These are phyloP conservation scores for Strobilomyces confusus DNA, from an alignment of 768 basidiomycete species.

Conservation along the genomic window DNA sequence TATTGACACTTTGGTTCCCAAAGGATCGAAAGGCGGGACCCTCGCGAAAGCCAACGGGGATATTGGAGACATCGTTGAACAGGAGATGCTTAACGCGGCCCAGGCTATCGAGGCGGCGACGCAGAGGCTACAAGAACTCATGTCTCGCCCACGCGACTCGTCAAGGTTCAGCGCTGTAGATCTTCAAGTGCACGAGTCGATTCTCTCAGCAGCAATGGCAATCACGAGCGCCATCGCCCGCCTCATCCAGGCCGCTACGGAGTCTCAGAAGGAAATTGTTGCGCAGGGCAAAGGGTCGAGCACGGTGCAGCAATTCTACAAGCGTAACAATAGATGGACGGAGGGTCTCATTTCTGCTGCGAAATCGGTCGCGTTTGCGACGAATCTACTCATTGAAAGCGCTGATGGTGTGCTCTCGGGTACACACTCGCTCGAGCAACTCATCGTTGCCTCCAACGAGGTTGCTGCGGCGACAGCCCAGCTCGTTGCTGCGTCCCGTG, in stretches of 20 bases:
- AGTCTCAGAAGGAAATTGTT: slow-evolving; percentile 98
- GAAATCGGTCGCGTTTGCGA: slow-evolving; percentile 96
- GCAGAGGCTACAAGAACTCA: slow-evolving; percentile 83
- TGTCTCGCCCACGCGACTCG: slow-evolving; percentile 85
- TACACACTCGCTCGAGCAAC: slow-evolving; percentile 95
- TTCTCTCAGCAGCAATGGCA: slow-evolving; percentile 87
- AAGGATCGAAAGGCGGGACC: slow-evolving; percentile 66
- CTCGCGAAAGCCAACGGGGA: slow-evolving; percentile 82
- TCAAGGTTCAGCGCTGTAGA: slow-evolving; percentile 88
- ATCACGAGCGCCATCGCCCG: slow-evolving; percentile 95
- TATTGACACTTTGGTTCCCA: slow-evolving; percentile 83
- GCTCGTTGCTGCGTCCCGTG: slow-evolving; percentile 95
- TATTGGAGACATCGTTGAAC: slow-evolving; percentile 93
- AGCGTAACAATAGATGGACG: slow-evolving; percentile 99
- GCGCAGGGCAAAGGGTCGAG: slow-evolving; percentile 91
- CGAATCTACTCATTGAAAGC: slow-evolving; percentile 91
- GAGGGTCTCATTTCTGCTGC: slow-evolving; percentile 98
- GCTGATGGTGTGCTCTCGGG: slow-evolving; percentile 97
- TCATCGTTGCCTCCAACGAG: slow-evolving; percentile 99
- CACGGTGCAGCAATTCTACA: slow-evolving; percentile 95
- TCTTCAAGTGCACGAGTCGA: slow-evolving; percentile 96
- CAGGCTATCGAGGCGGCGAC: slow-evolving; percentile 93
- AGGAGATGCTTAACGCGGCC: slow-evolving; percentile 93
- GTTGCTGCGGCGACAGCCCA: slow-evolving; percentile 97
- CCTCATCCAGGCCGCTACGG: slow-evolving; percentile 94